phyloP scores from a whole-genome alignment of 768 basidiomycete species.

The Tremella yokohamensis region DNA sequence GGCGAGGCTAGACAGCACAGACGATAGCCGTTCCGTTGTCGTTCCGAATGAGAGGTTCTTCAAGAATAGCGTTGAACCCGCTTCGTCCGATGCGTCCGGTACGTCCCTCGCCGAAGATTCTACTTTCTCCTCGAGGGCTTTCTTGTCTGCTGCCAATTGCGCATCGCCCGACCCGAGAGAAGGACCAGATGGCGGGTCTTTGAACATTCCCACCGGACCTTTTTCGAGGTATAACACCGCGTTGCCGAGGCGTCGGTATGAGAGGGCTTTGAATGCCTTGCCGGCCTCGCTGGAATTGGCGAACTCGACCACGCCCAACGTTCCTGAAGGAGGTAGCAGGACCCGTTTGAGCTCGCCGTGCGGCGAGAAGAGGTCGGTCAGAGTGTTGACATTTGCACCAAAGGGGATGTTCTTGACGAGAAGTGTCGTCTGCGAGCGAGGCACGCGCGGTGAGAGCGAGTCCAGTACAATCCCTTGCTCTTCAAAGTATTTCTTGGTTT shows the following conservation, averaged over 20 bases:
- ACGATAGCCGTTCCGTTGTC: conserved; percentile 65
- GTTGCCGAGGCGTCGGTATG: conserved; percentile 83
- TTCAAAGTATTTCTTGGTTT: conserved; percentile 87
- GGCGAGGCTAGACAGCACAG: conserved; percentile 69
- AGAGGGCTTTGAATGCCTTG: conserved; percentile 73
- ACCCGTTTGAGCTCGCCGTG: conserved; percentile 70
- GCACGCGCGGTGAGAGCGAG: conserved; percentile 35
- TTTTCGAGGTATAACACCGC: conserved; percentile 89
- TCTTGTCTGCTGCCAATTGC: conserved; percentile 29
- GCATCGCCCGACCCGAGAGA: conserved; percentile 48
- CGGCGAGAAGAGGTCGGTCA: conserved; percentile 72
- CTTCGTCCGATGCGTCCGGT: conserved; percentile 37
- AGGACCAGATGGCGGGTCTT: conserved; percentile 6
- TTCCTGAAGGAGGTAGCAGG: conserved; percentile 84
- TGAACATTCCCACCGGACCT: conserved; percentile 80
- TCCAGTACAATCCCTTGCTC: conserved; percentile 50
- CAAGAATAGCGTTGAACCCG: conserved; percentile 80
- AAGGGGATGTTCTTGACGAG: conserved; percentile 97
- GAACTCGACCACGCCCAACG: conserved; percentile 87
- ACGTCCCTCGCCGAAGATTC: conserved; percentile 15
- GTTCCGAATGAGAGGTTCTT: conserved; percentile 97
- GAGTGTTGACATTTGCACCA: conserved; percentile 69
- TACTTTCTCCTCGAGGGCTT: conserved; percentile 44
- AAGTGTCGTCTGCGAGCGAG: conserved; percentile 70
- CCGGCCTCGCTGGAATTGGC: conserved; percentile 66